phyloP scores from a whole-genome alignment of 192 early-diverging fungal genomes.

The Coemansia sp. region DNA sequence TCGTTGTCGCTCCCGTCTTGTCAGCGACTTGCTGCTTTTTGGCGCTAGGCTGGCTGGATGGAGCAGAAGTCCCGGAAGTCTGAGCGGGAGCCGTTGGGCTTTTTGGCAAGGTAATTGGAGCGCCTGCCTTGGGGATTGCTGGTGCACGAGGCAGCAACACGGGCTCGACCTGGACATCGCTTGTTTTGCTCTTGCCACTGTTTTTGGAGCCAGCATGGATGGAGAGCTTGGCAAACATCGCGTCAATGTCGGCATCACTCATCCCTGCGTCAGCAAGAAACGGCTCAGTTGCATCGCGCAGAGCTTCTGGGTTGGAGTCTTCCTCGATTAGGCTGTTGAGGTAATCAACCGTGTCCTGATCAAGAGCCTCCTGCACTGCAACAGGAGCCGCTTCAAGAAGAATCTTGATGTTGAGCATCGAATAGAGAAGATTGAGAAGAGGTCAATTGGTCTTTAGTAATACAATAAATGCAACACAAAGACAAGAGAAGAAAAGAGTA shows the following conservation, averaged over 20 bases:
- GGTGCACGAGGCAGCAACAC: slow-evolving; percentile 13
- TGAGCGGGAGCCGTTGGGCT: not conserved
- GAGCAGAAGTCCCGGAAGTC: not conserved
- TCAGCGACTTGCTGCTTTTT: not conserved
- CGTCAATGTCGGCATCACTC: slow-evolving; percentile 51
- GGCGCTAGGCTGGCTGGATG: not conserved
- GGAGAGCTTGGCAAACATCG: slow-evolving; percentile 52
- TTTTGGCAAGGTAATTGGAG: not conserved
- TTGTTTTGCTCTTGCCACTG: not conserved
- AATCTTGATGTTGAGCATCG: slow-evolving; percentile 28
- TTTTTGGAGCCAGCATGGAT: slow-evolving; percentile 3
- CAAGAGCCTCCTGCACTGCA: slow-evolving; percentile 34
- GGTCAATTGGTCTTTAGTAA: too few species aligned
- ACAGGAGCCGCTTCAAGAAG: slow-evolving; percentile 34
- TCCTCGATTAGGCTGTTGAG: slow-evolving; percentile 48
- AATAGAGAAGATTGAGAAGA: not conserved
- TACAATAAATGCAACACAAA: too few species aligned
- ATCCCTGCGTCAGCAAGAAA: slow-evolving; percentile 67
- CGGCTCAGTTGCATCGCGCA: slow-evolving; percentile 65
- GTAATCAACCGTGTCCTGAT: slow-evolving; percentile 58
- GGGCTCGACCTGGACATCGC: slow-evolving; percentile 10
- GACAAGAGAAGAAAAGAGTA: too few species aligned
- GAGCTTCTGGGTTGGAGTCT: slow-evolving; percentile 33
- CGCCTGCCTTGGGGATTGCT: not conserved
- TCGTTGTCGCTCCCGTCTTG: slow-evolving; percentile 3